phyloP scores from a whole-genome alignment of 139 green algal genomes.

The Ulvella scutata region DNA sequence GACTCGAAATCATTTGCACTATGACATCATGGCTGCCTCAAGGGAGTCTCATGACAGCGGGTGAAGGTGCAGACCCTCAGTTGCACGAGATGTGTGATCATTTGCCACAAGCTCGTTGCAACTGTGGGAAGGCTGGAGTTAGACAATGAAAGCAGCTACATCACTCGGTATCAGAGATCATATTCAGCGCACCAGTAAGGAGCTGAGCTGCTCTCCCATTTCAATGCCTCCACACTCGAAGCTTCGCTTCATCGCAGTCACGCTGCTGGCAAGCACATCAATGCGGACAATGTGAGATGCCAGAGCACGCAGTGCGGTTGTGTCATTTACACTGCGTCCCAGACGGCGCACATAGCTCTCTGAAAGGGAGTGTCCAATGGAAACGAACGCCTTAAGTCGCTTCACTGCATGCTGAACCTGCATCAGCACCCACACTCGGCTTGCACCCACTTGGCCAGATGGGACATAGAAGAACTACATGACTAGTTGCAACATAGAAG shows the following conservation, averaged over 20 bases:
- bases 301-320: not conserved
- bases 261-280: not conserved
- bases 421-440: not conserved
- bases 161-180: too few species aligned
- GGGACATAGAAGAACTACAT: too few species aligned
- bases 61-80: too few species aligned
- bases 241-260: not conserved
- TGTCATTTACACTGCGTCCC: not conserved
- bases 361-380: not conserved
- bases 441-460: too few species aligned
- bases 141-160: too few species aligned
- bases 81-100: too few species aligned
- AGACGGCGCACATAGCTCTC: not conserved
- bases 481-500: too few species aligned
- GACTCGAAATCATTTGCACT: too few species aligned
- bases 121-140: too few species aligned
- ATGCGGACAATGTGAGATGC: not conserved
- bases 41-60: too few species aligned
- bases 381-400: not conserved
- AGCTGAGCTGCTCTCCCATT: not conserved
- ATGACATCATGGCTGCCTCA: too few species aligned
- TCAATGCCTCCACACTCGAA: not conserved
- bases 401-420: slow-evolving; percentile 1
- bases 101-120: too few species aligned
- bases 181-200: not conserved